Evolutionary conservation across 2,329 filamentous ascomycete species (phyloP).

Genomic region (Pseudovirgaria hyperparasitica): DNA sequence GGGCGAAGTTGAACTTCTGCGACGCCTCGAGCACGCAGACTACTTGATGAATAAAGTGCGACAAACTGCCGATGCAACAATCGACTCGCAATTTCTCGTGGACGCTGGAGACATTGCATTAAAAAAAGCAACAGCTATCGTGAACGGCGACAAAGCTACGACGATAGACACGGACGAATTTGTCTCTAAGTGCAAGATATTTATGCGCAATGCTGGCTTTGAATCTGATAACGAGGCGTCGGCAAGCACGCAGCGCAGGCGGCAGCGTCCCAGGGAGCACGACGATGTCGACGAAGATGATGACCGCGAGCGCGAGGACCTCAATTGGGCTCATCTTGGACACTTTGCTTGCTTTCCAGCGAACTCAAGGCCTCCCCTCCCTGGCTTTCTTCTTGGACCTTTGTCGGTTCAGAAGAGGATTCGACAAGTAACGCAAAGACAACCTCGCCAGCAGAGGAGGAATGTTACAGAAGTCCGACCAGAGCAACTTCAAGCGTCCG

Average conservation of each 20-base stretch:
- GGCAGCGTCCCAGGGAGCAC: slow-evolving; percentile 27
- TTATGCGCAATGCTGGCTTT: slow-evolving; percentile 56
- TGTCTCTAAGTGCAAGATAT: slow-evolving; percentile 76
- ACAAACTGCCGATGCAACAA: slow-evolving; percentile 80
- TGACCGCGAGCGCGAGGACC: slow-evolving; percentile 56
- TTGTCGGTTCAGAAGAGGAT: slow-evolving; percentile 78
- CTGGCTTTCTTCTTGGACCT: slow-evolving; percentile 78
- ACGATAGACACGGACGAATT: slow-evolving; percentile 87
- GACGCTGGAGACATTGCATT: slow-evolving; percentile 67
- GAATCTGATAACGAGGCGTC: slow-evolving; percentile 36
- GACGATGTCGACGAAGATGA: slow-evolving; percentile 52
- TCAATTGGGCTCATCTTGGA: slow-evolving; percentile 81
- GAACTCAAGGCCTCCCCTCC: slow-evolving; percentile 61
- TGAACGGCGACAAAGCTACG: slow-evolving; percentile 57
- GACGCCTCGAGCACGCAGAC: slow-evolving; percentile 56
- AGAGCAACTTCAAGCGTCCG: slow-evolving; percentile 60
- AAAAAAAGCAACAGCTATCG: slow-evolving; percentile 62
- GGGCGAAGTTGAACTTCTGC: slow-evolving; percentile 50
- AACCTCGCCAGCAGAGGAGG: no score
- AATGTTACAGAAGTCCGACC: slow-evolving; percentile 58
- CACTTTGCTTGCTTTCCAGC: slow-evolving; percentile 61
- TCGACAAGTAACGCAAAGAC: slow-evolving; percentile 55
- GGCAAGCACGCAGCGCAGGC: slow-evolving; percentile 30
- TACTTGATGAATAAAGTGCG: slow-evolving; percentile 54
- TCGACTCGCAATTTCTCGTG: slow-evolving; percentile 79